Conservation (phyloP, 225 moss, liverwort and hornwort species). For the Marchantia polymorpha region DNA sequence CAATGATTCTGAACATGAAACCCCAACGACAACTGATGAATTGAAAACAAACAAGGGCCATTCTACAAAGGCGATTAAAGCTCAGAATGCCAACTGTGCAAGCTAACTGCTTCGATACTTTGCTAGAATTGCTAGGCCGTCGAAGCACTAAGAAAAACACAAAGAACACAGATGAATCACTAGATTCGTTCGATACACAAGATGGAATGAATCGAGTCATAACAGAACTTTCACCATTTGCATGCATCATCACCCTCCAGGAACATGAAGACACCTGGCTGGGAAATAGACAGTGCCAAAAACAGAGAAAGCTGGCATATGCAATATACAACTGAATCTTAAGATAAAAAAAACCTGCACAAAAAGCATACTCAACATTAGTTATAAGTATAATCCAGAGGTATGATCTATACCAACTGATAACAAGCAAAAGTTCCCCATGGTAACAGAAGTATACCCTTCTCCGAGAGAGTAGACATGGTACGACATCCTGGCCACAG, state of each 20-base stretch:
- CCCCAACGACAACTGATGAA: neutral
- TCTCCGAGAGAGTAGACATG: slow-evolving; percentile 38
- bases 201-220: neutral
- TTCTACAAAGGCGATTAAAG: too few species aligned
- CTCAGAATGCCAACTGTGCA: too few species aligned
- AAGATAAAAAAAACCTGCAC: neutral
- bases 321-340: neutral
- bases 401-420: neutral
- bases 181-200: neutral
- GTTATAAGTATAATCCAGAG: neutral
- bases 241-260: neutral
- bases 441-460: slow-evolving; percentile 17
- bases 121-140: too few species aligned
- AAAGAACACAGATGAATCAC: too few species aligned
- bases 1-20: slow-evolving; percentile 29
- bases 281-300: too few species aligned
- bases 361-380: neutral
- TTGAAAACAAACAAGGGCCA: neutral
- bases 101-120: too few species aligned
- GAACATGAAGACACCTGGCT: neutral
- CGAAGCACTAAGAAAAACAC: too few species aligned
- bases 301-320: neutral
- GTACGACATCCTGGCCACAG: slow-evolving; percentile 34
- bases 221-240: neutral
- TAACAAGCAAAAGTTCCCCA: neutral